Conservation (phyloP, 2,329 filamentous ascomycete species). For the Verticillium nubilum region DNA sequence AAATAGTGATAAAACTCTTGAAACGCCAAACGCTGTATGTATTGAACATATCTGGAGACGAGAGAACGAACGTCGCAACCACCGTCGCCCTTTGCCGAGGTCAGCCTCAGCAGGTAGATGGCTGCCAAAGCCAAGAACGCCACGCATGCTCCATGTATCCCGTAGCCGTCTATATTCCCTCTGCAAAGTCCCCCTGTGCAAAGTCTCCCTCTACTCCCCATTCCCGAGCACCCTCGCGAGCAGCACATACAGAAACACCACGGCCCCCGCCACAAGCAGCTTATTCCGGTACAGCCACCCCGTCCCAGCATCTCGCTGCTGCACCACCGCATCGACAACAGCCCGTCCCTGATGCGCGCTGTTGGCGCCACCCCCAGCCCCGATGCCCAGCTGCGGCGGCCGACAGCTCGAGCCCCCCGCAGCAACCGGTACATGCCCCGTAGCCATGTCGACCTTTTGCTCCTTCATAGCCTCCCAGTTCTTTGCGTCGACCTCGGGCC, state of each 20-base stretch:
- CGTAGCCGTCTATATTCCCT: not conserved
- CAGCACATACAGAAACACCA: constrained; percentile 78
- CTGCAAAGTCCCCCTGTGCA: not conserved
- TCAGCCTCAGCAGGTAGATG: not conserved
- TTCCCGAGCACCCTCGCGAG: constrained; percentile 67
- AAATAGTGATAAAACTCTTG: too few species aligned
- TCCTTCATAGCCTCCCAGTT: constrained; percentile 92
- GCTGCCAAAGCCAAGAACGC: constrained; percentile 10
- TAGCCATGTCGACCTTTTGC: constrained; percentile 70
- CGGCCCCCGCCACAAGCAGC: constrained; percentile 62
- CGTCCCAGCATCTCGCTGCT: constrained; percentile 72
- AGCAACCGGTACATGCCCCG: constrained; percentile 58
- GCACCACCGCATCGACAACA: constrained; percentile 71
- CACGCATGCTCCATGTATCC: constrained; percentile 10
- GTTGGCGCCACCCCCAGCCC: constrained; percentile 38
- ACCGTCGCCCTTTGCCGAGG: too few species aligned
- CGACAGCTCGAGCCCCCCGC: constrained; percentile 35
- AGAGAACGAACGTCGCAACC: not conserved
- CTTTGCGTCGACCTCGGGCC: constrained; percentile 81
- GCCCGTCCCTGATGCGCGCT: constrained; percentile 60
- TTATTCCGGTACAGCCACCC: constrained; percentile 81
- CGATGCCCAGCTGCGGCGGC: constrained; percentile 48
- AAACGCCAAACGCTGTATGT: not conserved
- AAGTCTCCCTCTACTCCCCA: constrained; percentile 21
- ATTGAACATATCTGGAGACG: not conserved